Base-by-base conservation (phyloP, 768 basidiomycete species). In the Boletellus ananiceps region DNA sequence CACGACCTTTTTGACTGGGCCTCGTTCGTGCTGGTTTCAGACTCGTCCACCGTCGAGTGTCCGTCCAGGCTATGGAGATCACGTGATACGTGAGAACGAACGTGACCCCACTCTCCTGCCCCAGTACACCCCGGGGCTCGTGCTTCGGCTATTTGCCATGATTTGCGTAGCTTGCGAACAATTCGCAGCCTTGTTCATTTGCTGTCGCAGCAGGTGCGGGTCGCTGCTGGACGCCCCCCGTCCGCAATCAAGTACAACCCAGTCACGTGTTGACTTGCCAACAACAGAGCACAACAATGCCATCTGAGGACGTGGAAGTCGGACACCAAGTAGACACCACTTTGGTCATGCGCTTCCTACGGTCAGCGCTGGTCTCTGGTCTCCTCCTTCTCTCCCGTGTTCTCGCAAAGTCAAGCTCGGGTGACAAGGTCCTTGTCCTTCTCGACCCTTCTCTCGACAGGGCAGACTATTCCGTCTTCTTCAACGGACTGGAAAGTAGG, bases 361-460 rank as follows among this genome's bases (percentile, higher is more conserved):
- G 39, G 18, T 40, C 65, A 39, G 46, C 67, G 42, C 50, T 69
- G 40, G 49, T 64, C 11, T 60, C 64, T 2, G 51, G 69, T 7
- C 40, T 75, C 33, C 60, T 54, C 27, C 46, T 74, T 4, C 48
- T 67, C 5, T 18, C 53, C 11, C 35, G 53, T 12, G 59, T 49
- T 2, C 44, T 55, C 23, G 86, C 88, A 44, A 81, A 74, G 59
- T 91, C 89, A n/a, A 90, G 88, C 69, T 74, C 84, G 9, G 89
- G 88, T 13, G 76, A 86, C 68, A 84, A 82, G 25, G 87, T 96
- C 15, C 79, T 97, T 13, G 87, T 96, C 40, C 76, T 95, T 13
- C 74, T 95, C 31, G 92, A 97, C 64, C 79, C 83, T 1, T 73
- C 71, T 29, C 69, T 84, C n/a, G 74, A 80, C 60, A 78, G 76